Percentiles rank a stretch among this genome's conserved stretches.
Conservation (phyloP, 495 filamentous ascomycete genomes). For the Hyaloscypha bicolor region DNA sequence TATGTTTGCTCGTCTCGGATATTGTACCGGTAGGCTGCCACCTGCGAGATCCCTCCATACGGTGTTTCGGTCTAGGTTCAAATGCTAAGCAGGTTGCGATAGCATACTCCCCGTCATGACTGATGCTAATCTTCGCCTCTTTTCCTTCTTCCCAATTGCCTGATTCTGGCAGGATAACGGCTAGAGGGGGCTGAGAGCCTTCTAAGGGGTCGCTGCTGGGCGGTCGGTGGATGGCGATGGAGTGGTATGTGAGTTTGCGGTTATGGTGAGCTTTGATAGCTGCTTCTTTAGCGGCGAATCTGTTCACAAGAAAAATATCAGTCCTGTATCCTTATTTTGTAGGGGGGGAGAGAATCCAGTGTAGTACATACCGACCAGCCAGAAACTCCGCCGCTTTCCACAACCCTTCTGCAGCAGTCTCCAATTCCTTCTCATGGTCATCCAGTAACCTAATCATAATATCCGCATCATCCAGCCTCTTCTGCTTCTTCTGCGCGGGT, state of each 20-base stretch:
- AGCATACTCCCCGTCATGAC: conserved; percentile 51
- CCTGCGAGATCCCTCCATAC: neutral
- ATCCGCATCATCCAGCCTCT: neutral
- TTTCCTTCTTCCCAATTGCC: conserved; percentile 23
- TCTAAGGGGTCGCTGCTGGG: neutral
- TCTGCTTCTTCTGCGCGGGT: neutral
- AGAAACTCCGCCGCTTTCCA: conserved; percentile 37
- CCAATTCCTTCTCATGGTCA: conserved; percentile 19
- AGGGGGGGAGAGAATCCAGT: neutral
- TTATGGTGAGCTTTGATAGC: conserved; percentile 59
- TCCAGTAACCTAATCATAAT: neutral
- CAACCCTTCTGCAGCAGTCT: conserved; percentile 14
- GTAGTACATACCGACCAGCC: conserved; percentile 50
- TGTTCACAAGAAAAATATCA: conserved; percentile 6
- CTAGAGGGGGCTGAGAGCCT: conserved; percentile 25
- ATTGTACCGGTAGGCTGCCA: neutral
- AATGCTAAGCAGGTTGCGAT: conserved; percentile 34
- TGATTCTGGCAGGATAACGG: conserved; percentile 14
- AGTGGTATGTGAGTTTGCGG: conserved; percentile 45
- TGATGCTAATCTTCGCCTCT: conserved; percentile 42
- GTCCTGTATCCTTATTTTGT: too few relatives aligned
- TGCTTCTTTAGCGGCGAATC: conserved; percentile 69
- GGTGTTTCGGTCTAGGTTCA: neutral
- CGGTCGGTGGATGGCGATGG: conserved; percentile 43
- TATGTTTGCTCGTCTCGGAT: neutral